Evolutionary conservation across 345 rosid genomes (phyloP), one percentile per base, ranked within the genome.

Genomic region (Citropsis articulata): DNA sequence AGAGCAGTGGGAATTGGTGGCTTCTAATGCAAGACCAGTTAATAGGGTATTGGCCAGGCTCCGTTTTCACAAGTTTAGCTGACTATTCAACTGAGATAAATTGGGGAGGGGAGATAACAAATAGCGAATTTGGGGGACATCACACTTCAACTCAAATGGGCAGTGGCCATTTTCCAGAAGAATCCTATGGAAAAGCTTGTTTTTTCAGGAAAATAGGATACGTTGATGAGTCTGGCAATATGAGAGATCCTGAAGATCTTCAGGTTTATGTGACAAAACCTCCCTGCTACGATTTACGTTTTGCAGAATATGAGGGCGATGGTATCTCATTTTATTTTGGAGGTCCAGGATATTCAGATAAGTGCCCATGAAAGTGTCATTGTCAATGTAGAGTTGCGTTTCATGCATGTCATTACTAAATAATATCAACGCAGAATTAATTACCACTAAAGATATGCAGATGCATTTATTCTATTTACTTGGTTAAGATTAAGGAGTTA

Each of bases 81-180:
- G 74, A 75, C 69, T 76, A 78, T 62, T 82, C 87, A 1, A 27
- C 30, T 1, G 57, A 50, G 61, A 60, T 87, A 7, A 50, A 72
- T 4, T 85, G 86, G 86, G 90, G 92, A 19, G 90, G 92, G 0
- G 92, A 87, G 79, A 30, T 89, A 21, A 69, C 75, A 12, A 78
- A 89, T 71, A 50, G 35, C 5, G 35, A 27, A 2, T 5, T 71
- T 5, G 63, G 24, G 1, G 83, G 78, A 14, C 66, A 28, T 4
- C 89, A 81, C 63, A 83, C 89, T 0, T 16, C 72, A 0, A 86
- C 89, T 14, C 75, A 82, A 6, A 89, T 89, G 90, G 90, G 90
- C 4, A 87, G 91, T 77, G 89, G 89, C 0, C 83, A 68, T 73
- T 89, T 87, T 25, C 81, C 88, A 0, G 75, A 67, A 12, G 82